Evolutionary conservation across 805 yeast species (phyloP).

Genomic region (Clavispora santaluciae): DNA sequence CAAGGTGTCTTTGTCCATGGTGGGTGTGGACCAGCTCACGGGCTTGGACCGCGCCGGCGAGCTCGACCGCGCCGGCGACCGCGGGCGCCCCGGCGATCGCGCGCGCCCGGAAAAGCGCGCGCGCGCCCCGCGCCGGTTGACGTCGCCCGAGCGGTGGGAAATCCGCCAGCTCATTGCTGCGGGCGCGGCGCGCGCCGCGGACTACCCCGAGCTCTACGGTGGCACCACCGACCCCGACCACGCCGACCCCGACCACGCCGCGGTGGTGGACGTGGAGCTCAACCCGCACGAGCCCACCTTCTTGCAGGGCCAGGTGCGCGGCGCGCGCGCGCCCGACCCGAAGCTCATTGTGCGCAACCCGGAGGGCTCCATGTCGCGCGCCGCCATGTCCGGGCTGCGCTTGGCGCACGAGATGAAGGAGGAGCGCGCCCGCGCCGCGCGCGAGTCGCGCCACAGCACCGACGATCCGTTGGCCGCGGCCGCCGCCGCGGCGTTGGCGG

Average conservation of each 20-base stretch:
- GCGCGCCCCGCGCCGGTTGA: slow-evolving; percentile 37
- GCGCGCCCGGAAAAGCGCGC: slow-evolving; percentile 11
- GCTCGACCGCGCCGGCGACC: slow-evolving; percentile 11
- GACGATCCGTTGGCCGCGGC: slow-evolving; percentile 8
- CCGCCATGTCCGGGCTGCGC: slow-evolving; percentile 71
- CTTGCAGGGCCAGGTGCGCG: slow-evolving; percentile 49
- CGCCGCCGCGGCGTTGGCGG: slow-evolving; percentile 2
- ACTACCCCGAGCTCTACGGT: slow-evolving; percentile 54
- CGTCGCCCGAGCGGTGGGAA: slow-evolving; percentile 92
- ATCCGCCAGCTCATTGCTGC: slow-evolving; percentile 75
- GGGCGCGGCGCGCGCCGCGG: slow-evolving; percentile 64
- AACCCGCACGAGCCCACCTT: slow-evolving; percentile 68
- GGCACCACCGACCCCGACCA: slow-evolving; percentile 16
- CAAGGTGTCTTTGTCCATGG: slow-evolving; percentile 59
- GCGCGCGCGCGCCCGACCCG: slow-evolving; percentile 40
- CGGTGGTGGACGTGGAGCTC: slow-evolving; percentile 69
- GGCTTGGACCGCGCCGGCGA: slow-evolving; percentile 42
- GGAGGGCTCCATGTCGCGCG: slow-evolving; percentile 71
- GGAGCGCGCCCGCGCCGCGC: slow-evolving; percentile 29
- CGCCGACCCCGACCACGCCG: slow-evolving; percentile 23
- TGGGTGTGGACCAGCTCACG: slow-evolving; percentile 63
- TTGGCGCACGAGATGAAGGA: slow-evolving; percentile 64
- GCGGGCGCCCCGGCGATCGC: slow-evolving; percentile 3
- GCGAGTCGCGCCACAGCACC: neutral
- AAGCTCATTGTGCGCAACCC: slow-evolving; percentile 63